Conservation (phyloP, 2,329 filamentous ascomycete species). For the Diplodia sapinea region DNA sequence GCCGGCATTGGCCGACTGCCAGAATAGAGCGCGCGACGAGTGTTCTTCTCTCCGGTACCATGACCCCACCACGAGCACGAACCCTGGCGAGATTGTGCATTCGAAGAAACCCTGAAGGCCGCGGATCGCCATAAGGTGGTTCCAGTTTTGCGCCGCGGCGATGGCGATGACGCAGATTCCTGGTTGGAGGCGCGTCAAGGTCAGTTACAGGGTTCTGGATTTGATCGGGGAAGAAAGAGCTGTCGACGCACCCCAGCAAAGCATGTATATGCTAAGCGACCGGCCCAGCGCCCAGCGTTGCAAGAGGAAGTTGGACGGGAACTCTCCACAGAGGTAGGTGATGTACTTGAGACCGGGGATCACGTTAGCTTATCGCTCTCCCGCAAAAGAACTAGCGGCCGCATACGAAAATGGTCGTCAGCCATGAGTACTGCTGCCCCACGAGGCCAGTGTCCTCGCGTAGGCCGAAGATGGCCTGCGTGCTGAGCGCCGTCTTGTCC, state of each 20-base stretch:
- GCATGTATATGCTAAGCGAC: constrained; percentile 31
- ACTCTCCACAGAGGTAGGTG: constrained; percentile 34
- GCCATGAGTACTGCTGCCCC: constrained; percentile 62
- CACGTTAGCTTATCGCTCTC: neutral
- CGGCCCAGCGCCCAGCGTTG: constrained; percentile 32
- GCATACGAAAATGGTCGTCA: constrained; percentile 61
- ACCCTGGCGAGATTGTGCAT: constrained; percentile 47
- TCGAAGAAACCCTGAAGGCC: constrained; percentile 48
- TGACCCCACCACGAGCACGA: constrained; percentile 43
- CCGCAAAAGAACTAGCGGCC: neutral
- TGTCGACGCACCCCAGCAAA: constrained; percentile 27
- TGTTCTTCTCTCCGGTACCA: constrained; percentile 48
- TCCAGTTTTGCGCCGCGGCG: constrained; percentile 38
- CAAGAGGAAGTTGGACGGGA: constrained; percentile 34
- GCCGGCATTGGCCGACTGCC: constrained; percentile 47
- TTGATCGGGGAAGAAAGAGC: neutral
- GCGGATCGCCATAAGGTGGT: constrained; percentile 45
- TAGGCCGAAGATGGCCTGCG: constrained; percentile 59
- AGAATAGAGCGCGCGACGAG: constrained; percentile 44
- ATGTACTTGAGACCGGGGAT: constrained; percentile 44
- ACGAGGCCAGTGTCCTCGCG: constrained; percentile 55
- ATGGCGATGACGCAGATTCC: constrained; percentile 30
- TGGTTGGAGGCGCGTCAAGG: neutral
- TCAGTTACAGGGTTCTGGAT: neutral
- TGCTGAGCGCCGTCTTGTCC: constrained; percentile 53